These are phyloP conservation scores for Andrographis paniculata DNA, from an alignment of 305 asterid species.

Conservation along the genomic window DNA sequence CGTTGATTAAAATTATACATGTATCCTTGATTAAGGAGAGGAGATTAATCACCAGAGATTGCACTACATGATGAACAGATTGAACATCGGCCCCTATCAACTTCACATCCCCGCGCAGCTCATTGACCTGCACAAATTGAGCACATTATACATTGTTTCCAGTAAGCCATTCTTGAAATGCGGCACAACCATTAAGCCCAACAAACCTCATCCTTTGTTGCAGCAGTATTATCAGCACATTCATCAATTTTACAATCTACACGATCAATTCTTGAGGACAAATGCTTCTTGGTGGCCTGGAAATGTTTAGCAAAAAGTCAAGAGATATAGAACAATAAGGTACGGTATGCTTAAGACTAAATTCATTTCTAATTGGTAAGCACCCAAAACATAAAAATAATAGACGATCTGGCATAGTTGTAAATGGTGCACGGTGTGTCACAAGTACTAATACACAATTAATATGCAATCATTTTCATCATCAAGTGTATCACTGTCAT, in stretches of 20 bases:
- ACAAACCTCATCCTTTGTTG: slow-evolving; percentile 68
- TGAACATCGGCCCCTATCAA: slow-evolving; percentile 48
- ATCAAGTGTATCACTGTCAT: too few relatives aligned
- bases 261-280: slow-evolving; percentile 63
- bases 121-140: slow-evolving; percentile 49
- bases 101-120: slow-evolving; percentile 56
- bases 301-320: not conserved
- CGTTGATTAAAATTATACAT: not conserved
- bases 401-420: too few relatives aligned
- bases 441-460: too few relatives aligned
- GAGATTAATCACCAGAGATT: slow-evolving; percentile 57
- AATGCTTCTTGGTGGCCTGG: slow-evolving; percentile 70
- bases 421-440: too few relatives aligned
- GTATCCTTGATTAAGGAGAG: slow-evolving; percentile 1
- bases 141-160: slow-evolving; percentile 13
- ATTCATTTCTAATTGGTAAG: too few relatives aligned
- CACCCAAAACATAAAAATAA: too few relatives aligned
- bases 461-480: too few relatives aligned
- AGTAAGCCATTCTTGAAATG: slow-evolving; percentile 11
- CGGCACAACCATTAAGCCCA: slow-evolving; percentile 11
- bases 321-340: not conserved
- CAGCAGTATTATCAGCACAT: slow-evolving; percentile 45
- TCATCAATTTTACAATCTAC: slow-evolving; percentile 79
- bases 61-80: slow-evolving; percentile 68
- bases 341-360: not conserved